Base-by-base conservation (phyloP, 306 rosid species). In the Dryas octopetala region DNA sequence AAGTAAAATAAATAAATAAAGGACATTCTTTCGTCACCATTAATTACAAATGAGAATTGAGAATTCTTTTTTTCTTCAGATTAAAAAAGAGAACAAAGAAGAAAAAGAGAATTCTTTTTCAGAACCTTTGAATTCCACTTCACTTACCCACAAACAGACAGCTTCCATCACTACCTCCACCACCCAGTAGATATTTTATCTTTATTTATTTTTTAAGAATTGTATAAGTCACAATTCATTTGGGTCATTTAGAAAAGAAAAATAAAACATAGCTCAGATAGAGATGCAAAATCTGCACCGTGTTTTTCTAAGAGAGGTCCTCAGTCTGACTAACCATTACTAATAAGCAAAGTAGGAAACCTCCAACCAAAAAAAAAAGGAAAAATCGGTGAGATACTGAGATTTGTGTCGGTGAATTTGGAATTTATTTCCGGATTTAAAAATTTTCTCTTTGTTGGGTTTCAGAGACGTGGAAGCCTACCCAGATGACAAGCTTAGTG, bases 401-500 rank as follows among this genome's bases (percentile, higher is more conserved):
- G 65, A 69, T 74, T 32, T 74, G 77, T 71, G 84, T 81, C 84
- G 84, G 84, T 81, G 84, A 81, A 81, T 81, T 76, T 76, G 84
- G 77, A 81, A 76, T 76, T 81, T 71, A 59, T 71, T 47, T 9
- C 6, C 67, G 28, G 68, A 62, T 62, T 75, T 59, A 45, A 60
- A n/a, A 48, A 5, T 38, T 41, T 19, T 23, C 7, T 11, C n/a
- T 23, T 69, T 15, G 26, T 73, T 66, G 73, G 81, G 82, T 78
- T 68, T 67, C 60, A 59, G 80, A 68, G 80, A 92, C 91, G 96
- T 95, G 96, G 89, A 86, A 63, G 83, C 68, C 74, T 58, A 82
- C 83, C 75, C 88, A 88, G 84, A 87, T 81, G 96, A 88, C 85
- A 85, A 85, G 62, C 75, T 79, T 51, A 72, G 92, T 76, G 89